Evolutionary conservation across 1,284 basidiomycete genomes (phyloP).

Genomic region (Fomitopsis schrenkii): DNA sequence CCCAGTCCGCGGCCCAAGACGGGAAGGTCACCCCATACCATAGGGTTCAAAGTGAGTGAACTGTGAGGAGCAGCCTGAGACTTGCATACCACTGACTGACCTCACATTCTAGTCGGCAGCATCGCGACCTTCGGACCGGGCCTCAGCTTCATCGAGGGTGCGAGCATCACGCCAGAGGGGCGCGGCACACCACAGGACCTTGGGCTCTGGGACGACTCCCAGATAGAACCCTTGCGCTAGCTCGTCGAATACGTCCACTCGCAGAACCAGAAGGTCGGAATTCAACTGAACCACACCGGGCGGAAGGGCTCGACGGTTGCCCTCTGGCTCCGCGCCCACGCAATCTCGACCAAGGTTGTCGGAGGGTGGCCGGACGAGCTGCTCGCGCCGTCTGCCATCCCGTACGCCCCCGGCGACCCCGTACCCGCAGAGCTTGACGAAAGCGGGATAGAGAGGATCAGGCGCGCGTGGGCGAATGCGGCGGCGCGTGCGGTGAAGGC

Average conservation of each 20-base stretch:
- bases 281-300: constrained; percentile 77
- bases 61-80: not conserved
- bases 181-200: constrained; percentile 66
- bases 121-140: constrained; percentile 55
- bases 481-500: not conserved
- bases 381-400: constrained; percentile 30
- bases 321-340: constrained; percentile 47
- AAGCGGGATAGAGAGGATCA: not conserved
- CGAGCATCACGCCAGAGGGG: constrained; percentile 72
- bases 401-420: constrained; percentile 12
- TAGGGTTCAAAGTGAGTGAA: constrained; percentile 56
- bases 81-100: not conserved
- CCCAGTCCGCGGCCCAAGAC: constrained; percentile 56
- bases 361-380: constrained; percentile 47
- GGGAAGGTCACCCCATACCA: constrained; percentile 71
- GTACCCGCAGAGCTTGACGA: constrained; percentile 3
- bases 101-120: constrained; percentile 24
- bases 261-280: constrained; percentile 59
- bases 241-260: constrained; percentile 67
- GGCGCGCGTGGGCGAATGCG: not conserved
- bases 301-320: constrained; percentile 65
- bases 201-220: constrained; percentile 73
- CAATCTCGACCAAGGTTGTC: constrained; percentile 30
- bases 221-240: constrained; percentile 58
- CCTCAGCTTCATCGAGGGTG: constrained; percentile 61